Conservation (phyloP, 2,329 filamentous ascomycete species). For the Claviceps monticola region DNA sequence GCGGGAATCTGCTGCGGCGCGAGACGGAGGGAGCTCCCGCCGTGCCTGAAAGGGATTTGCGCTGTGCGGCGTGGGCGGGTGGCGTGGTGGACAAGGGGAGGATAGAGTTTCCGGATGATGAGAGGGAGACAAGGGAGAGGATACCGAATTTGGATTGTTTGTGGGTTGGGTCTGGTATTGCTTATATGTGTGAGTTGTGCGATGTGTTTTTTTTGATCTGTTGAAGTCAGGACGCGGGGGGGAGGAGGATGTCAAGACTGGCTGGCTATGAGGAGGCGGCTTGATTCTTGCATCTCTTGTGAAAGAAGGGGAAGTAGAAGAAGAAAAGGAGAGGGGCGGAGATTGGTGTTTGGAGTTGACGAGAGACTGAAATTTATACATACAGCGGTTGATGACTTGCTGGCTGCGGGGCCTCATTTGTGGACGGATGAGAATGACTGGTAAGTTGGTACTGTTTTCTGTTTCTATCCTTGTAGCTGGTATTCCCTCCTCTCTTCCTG, state of each 20-base stretch:
- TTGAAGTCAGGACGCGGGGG: no score
- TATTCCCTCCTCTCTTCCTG: neutral
- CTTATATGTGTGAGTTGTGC: slow-evolving; percentile 28
- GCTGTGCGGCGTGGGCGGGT: slow-evolving; percentile 23
- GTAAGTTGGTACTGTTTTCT: slow-evolving; percentile 14
- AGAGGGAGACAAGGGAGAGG: slow-evolving; percentile 10
- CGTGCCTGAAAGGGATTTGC: slow-evolving; percentile 11
- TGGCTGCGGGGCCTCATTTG: slow-evolving; percentile 27
- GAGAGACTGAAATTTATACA: slow-evolving; percentile 1
- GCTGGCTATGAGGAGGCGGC: no score
- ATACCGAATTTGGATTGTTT: slow-evolving; percentile 25
- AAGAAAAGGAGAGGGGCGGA: no score
- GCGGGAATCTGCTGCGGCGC: slow-evolving; percentile 13
- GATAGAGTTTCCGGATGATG: slow-evolving; percentile 21
- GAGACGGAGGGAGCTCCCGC: slow-evolving; percentile 12
- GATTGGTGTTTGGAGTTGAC: no score
- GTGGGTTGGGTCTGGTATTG: slow-evolving; percentile 26
- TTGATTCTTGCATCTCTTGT: no score
- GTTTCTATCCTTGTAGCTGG: neutral
- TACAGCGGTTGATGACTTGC: slow-evolving; percentile 21
- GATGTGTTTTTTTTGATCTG: neutral
- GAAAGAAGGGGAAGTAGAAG: no score
- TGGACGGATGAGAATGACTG: slow-evolving; percentile 27
- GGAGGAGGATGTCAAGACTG: neutral
- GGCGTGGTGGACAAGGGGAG: slow-evolving; percentile 26